These are phyloP conservation scores for Claviceps africana DNA, from an alignment of 2,329 filamentous ascomycete genomes.

Conservation along the genomic window DNA sequence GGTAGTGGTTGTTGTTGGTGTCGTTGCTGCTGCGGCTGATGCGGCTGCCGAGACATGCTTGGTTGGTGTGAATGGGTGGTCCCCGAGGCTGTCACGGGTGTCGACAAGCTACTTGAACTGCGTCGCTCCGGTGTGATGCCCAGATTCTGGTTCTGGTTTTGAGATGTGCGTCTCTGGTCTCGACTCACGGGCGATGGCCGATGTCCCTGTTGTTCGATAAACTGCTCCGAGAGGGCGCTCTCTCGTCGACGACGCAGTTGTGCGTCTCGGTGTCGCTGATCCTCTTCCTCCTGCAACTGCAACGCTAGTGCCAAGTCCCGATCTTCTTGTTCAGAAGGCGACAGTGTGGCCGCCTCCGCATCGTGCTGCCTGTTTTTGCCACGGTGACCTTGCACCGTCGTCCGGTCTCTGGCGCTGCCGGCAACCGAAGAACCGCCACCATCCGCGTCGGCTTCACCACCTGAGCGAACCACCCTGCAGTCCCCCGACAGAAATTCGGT, in stretches of 20 bases:
- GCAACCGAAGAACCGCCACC: conserved; percentile 7
- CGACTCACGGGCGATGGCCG: conserved; percentile 15
- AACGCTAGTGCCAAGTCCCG: conserved; percentile 77
- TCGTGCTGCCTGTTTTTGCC: conserved; percentile 15
- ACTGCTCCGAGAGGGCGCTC: conserved; percentile 53
- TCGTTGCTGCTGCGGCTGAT: neutral
- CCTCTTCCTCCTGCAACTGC: conserved; percentile 89
- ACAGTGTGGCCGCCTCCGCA: conserved; percentile 20
- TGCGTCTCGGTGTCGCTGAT: conserved; percentile 57
- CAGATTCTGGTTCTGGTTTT: neutral
- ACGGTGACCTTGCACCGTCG: conserved; percentile 31
- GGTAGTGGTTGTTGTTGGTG: conserved; percentile 13
- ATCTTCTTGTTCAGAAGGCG: conserved; percentile 57
- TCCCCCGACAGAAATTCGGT: conserved; percentile 83
- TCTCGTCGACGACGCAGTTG: conserved; percentile 51
- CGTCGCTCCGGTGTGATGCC: conserved; percentile 9
- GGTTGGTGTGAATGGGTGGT: neutral
- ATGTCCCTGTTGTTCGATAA: conserved; percentile 49
- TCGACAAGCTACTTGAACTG: conserved; percentile 12
- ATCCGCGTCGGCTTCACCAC: conserved; percentile 9
- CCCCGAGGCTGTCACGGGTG: neutral
- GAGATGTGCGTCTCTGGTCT: conserved; percentile 6
- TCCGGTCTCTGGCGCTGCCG: conserved; percentile 32
- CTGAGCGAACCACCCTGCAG: conserved; percentile 65
- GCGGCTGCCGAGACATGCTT: conserved; percentile 1